Base-by-base conservation (phyloP, 2,329 filamentous ascomycete species). In the Ophiostoma piceae region DNA sequence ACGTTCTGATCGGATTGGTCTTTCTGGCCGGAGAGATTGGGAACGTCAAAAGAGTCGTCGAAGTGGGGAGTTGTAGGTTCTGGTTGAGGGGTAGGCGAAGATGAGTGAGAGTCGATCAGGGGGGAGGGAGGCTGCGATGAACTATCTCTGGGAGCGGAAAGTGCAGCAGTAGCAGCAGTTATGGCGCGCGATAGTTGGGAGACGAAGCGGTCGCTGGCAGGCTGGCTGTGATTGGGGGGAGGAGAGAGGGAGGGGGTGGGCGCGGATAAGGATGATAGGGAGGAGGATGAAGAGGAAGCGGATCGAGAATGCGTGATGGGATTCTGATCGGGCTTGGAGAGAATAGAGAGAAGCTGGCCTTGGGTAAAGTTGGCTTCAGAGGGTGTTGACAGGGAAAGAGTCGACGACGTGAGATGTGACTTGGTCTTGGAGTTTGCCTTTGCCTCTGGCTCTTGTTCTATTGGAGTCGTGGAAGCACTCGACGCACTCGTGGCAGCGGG, bases 21-120 rank as follows among this genome's bases (percentile, higher is more conserved):
- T 47, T 69, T 74, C 72, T 72, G 72, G 70, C 72, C 74, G 73
- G 72, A 74, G 74, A 73, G 73, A 68, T 77, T 75, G 72, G 79
- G 79, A 74, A 35, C 62, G 62, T 39, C 35, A 39, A 39, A 22
- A 22, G 19, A n/a, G 62, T 65, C 62, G 62, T 65, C 62, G 39
- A 39, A 39, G 62, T 76, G 77, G 73, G 82, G 82, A 51, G 82
- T 83, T 70, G 78, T 39, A 37, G 60, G 60, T 37, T 64, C 77
- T 70, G 81, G 81, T 74, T 82, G 81, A 71, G 82, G 80, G 72
- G 81, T 80, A 68, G 80, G 76, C 37, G 78, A 79, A 26, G 77
- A 76, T 69, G 79, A 79, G 68, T 74, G 76, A 60, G 76, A 74
- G 71, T 77, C 74, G 71, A 76, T 74, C 69, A 75, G 73, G 43